These are phyloP conservation scores for Spiraea crenata DNA, from an alignment of 331 rosid genomes.

Conservation along the genomic window DNA sequence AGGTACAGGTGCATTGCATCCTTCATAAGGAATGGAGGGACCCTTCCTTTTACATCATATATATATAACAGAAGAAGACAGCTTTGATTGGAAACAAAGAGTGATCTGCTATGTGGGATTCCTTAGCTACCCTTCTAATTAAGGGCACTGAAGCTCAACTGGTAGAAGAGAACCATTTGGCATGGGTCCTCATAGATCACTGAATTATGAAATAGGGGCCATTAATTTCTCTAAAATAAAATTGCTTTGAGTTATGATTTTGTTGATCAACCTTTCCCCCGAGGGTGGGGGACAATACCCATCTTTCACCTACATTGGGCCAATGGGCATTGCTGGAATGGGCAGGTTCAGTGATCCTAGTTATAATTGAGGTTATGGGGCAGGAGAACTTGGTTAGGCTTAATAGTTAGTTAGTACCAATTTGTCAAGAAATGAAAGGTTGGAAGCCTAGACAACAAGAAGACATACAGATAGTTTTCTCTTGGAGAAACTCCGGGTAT, in stretches of 20 bases:
- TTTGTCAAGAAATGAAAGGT: too few relatives aligned
- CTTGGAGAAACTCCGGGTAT: too few relatives aligned
- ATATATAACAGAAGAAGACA: conserved; percentile 1
- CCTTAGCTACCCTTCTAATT: not conserved
- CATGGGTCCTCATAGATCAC: not conserved
- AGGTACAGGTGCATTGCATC: conserved; percentile 31
- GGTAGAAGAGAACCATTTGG: not conserved
- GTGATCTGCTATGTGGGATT: conserved; percentile 3
- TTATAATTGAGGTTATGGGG: not conserved
- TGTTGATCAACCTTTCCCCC: not conserved
- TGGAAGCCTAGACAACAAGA: too few relatives aligned
- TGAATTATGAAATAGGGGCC: not conserved
- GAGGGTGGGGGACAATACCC: conserved; percentile 9
- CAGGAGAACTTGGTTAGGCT: not conserved
- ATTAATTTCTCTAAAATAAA: not conserved
- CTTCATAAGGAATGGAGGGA: conserved; percentile 9
- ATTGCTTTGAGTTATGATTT: not conserved
- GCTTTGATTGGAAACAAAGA: not conserved
- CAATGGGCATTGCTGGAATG: not conserved
- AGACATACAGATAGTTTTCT: too few relatives aligned
- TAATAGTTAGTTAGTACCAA: too few relatives aligned
- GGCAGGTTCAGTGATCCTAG: conserved; percentile 6
- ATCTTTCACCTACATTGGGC: not conserved
- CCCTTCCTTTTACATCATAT: not conserved
- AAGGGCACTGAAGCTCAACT: not conserved